Evolutionary conservation across 2,329 filamentous ascomycete species (phyloP).

Genomic region (Penicillium italicum): DNA sequence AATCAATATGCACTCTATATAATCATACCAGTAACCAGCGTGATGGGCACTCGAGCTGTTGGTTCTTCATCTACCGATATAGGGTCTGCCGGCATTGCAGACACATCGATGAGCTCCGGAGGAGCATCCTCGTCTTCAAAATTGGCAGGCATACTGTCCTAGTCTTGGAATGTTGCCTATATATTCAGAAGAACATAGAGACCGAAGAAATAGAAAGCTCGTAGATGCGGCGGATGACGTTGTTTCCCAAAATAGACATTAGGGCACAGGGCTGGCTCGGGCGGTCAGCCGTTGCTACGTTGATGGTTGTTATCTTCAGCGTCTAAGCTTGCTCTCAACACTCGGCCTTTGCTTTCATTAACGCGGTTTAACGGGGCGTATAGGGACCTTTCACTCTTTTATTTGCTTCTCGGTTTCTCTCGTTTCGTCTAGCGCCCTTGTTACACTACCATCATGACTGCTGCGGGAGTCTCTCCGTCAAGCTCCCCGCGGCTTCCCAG

Average conservation of each 20-base stretch:
- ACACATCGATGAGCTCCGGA: slow-evolving; percentile 44
- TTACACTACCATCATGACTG: slow-evolving; percentile 38
- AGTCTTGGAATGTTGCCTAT: background rate
- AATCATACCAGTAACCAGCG: slow-evolving; percentile 48
- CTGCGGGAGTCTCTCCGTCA: slow-evolving; percentile 51
- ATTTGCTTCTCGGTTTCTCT: slow-evolving; percentile 9
- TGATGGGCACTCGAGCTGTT: slow-evolving; percentile 47
- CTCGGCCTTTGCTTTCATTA: slow-evolving; percentile 13
- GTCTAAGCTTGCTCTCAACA: slow-evolving; percentile 15
- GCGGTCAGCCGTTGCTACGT: slow-evolving; percentile 23
- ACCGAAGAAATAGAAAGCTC: slow-evolving; percentile 1
- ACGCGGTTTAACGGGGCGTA: slow-evolving; percentile 9
- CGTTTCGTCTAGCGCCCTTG: slow-evolving; percentile 12
- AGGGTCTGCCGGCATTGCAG: slow-evolving; percentile 28
- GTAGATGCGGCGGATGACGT: slow-evolving; percentile 23
- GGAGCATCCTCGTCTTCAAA: slow-evolving; percentile 45
- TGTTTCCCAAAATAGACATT: slow-evolving; percentile 15
- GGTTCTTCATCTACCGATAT: slow-evolving; percentile 22
- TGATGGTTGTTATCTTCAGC: slow-evolving; percentile 21
- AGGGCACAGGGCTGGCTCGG: slow-evolving; percentile 36
- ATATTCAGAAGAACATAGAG: background rate
- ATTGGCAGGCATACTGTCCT: slow-evolving; percentile 15
- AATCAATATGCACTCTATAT: background rate
- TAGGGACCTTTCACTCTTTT: slow-evolving; percentile 20
- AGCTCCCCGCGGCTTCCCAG: slow-evolving; percentile 91